Percentiles rank a stretch among this genome's conserved stretches.
Evolutionary conservation across 768 basidiomycete species (phyloP).

Genomic region (Royoungia palumana): DNA sequence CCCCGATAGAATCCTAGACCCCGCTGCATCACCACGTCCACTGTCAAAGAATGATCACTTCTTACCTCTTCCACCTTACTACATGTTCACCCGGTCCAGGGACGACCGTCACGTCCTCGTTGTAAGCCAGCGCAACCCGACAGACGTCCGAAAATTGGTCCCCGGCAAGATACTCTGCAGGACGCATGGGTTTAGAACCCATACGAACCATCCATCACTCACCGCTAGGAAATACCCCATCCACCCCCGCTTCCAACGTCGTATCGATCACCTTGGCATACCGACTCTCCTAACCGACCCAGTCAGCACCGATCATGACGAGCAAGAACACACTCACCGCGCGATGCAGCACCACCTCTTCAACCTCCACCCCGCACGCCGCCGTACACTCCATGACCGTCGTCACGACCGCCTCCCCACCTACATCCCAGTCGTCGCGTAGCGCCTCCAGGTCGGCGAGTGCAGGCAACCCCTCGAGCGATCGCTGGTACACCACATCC

Average conservation of each 20-base stretch:
- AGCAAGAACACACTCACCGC: constrained; percentile 37
- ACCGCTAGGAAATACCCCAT: constrained; percentile 47
- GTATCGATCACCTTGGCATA: constrained; percentile 50
- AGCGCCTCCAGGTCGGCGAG: constrained; percentile 53
- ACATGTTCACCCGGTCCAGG: constrained; percentile 57
- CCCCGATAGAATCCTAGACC: constrained; percentile 43
- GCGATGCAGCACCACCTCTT: constrained; percentile 43
- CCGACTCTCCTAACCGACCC: constrained; percentile 37
- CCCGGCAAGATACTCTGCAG: constrained; percentile 57
- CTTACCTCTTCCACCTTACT: constrained; percentile 64
- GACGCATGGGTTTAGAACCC: neutral
- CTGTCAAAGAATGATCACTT: neutral
- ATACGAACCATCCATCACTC: constrained; percentile 6
- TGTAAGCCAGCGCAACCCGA: constrained; percentile 45
- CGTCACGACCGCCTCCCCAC: constrained; percentile 56
- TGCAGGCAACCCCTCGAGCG: constrained; percentile 40
- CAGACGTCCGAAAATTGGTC: constrained; percentile 62
- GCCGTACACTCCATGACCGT: constrained; percentile 52
- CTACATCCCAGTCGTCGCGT: constrained; percentile 51
- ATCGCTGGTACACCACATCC: constrained; percentile 51
- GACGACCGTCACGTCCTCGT: constrained; percentile 39
- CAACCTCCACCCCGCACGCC: constrained; percentile 55
- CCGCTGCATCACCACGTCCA: neutral
- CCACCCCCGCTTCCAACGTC: constrained; percentile 45
- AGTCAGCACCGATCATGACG: neutral